Evolutionary conservation across 83 land plant species (phyloP), one percentile per base, ranked within the genome.

Genomic region (Diphasiastrum complanatum): DNA sequence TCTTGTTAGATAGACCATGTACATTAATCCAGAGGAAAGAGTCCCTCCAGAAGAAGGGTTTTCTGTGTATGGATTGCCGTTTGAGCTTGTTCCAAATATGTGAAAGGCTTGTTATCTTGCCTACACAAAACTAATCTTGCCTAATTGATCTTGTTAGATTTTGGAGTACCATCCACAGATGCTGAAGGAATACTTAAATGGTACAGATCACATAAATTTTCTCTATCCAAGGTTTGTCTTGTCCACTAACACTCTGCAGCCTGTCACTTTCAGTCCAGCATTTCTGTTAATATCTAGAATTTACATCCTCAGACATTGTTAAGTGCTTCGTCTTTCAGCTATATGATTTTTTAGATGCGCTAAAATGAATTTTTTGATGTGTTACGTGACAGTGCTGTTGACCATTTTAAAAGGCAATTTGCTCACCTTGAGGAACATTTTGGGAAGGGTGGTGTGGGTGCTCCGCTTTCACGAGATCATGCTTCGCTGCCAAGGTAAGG

Each of bases 101-200:
- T 48, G 51, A 18, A 48, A 18, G n/a, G 5, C 23, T 48, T 48
- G 18, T 6, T 6, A 18, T 18, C 51, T 48, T 6, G n/a, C 18
- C 18, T 6, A 24, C 51, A n/a, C n/a, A n/a, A n/a, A n/a, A n/a
- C n/a, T n/a, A n/a, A n/a, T n/a, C 54, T 52, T 18, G 61, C 45
- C 33, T 49, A 10, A 41, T 60, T 47, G 34, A 63, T 58, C 38
- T 49, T 51, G 51, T 75, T 79, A 85, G 90, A 83, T 85, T 18
- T 54, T 85, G 38, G 90, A 85, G 78, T 85, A 83, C 70, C 90
- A 83, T 78, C 87, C 90, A 14, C 79, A 85, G 73, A 85, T 85
- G 84, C 77, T 79, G 11, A 73, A 79, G 75, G 87, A 80, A 59
- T 73, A 83, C 75, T 70, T 85, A 8, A 75, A 72, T 32, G 90